Evolutionary conservation across 139 green algal species (phyloP), one percentile per base, ranked within the genome.

Genomic region (Astrephomene gubernaculifera): DNA sequence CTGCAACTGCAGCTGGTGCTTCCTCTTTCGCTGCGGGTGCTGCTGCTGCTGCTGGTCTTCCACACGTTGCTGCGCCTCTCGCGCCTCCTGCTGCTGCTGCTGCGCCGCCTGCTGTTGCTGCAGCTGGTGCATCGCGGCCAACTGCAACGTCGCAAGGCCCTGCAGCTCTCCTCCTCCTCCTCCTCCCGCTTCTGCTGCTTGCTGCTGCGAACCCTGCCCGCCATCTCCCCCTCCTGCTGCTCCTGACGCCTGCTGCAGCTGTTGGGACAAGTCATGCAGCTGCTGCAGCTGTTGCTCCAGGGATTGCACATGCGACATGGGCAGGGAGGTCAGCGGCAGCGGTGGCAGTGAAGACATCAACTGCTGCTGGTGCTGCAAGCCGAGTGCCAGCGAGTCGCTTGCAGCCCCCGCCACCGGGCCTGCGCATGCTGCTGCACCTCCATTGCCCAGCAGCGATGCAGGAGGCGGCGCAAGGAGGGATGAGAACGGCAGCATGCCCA

Each of bases 61-160:
- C n/a, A n/a, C n/a, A n/a, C n/a, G n/a, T n/a, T n/a, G n/a, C n/a
- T n/a, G n/a, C n/a, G n/a, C n/a, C n/a, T n/a, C n/a, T n/a, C n/a
- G n/a, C n/a, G n/a, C n/a, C 69, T 24, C 10, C 69, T 52, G 38
- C 41, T 38, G 43, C 29, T 61, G 69, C 38, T 33, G 17, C 29
- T 79, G 71, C 72, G 67, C 49, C 7, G 67, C 49, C 17, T 68
- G n/a, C 1, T 68, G 72, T 19, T 80, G 72, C 45, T 75, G 68
- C 14, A 45, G 68, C 38, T 36, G 38, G 1, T 38, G 14, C 24
- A 27, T 17, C 38, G 53, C 33, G 21, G 68, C 68, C 8, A 75
- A 33, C 36, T 75, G 68, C 68, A 75, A 39, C 38, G 68, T 39
- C 5, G 22, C 68, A 38, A 75, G 27, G 68, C 9, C 24, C 9